Conservation (phyloP, 495 filamentous ascomycete genomes). For the Apiosordaria backusii region DNA sequence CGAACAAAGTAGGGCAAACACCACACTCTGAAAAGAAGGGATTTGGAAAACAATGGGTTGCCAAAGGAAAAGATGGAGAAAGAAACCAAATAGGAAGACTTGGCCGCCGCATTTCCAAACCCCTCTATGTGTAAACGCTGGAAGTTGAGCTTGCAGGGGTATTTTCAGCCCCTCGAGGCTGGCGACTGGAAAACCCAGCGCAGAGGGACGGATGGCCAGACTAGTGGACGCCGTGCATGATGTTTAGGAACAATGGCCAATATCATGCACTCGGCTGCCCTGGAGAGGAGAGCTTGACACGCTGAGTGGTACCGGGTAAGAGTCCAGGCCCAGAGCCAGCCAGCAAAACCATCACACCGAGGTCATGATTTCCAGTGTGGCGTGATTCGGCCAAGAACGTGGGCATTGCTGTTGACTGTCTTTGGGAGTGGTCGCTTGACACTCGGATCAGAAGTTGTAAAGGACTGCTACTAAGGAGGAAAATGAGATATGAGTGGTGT, state of each 20-base stretch:
- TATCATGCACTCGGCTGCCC: background rate
- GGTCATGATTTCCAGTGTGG: background rate
- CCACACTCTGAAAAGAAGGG: background rate
- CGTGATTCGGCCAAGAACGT: background rate
- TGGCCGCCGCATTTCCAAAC: background rate
- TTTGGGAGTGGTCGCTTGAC: too few species aligned
- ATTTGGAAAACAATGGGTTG: background rate
- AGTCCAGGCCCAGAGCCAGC: background rate
- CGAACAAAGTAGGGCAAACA: background rate
- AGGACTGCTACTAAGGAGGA: too few species aligned
- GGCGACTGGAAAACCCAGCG: background rate
- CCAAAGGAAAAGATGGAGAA: background rate
- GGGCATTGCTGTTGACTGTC: too few species aligned
- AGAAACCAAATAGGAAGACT: background rate
- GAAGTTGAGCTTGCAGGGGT: constrained; percentile 9
- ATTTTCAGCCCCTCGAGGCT: constrained; percentile 16
- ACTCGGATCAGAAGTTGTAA: too few species aligned
- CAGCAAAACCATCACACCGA: background rate
- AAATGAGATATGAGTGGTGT: background rate
- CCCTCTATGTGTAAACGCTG: background rate
- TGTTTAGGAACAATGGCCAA: background rate
- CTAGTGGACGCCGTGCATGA: constrained; percentile 11
- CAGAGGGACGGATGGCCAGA: background rate
- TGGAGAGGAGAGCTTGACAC: background rate
- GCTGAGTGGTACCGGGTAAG: background rate